Evolutionary conservation across 345 rosid genomes (phyloP), one percentile per base, ranked within the genome.

Genomic region (Hirschfeldia incana): DNA sequence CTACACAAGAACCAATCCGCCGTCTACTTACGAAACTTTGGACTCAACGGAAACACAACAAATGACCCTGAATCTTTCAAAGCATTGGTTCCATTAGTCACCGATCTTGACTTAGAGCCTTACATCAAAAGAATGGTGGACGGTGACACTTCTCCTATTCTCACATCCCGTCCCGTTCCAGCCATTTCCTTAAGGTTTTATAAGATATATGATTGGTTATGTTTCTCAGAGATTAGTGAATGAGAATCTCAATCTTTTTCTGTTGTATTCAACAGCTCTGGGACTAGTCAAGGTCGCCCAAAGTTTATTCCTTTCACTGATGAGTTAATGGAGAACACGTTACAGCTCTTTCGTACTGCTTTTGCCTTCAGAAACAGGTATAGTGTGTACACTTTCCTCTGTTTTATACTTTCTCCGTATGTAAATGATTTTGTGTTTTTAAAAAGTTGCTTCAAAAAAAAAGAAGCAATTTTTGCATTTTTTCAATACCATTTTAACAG

Each of bases 301-400:
- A 95, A 95, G 80, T 85, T 73, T 81, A 64, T 95, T 33, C 99
- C 98, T 12, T 95, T 93, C 80, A 95, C 88, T 67, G 97, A 95
- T 61, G 89, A 87, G 17, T 79, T 93, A 77, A 88, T 93, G 86
- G 94, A 91, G 61, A 87, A 83, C 66, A 91, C 98, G 51, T 63
- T 93, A 85, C 96, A 95, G 86, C 89, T 93, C 49, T 92, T 46
- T 67, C 84, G 84, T 75, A 95, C 99, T 68, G 91, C 98, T 55
- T 95, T 86, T 82, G 97, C 98, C 55, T 95, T 86, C 70, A 84
- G 99, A 84, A 93, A 88, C 89, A 89, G 92, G 98, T 92, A 53
- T 10, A 29, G 4, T 29, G 21, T 21, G 21, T 21, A 21, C 16
- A 51, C 26, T 53, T 53, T 15, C 9, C 11, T 16, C 60, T 53